These are phyloP conservation scores for Pseudonectria buxi DNA, from an alignment of 2,329 filamentous ascomycete species.

Conservation along the genomic window DNA sequence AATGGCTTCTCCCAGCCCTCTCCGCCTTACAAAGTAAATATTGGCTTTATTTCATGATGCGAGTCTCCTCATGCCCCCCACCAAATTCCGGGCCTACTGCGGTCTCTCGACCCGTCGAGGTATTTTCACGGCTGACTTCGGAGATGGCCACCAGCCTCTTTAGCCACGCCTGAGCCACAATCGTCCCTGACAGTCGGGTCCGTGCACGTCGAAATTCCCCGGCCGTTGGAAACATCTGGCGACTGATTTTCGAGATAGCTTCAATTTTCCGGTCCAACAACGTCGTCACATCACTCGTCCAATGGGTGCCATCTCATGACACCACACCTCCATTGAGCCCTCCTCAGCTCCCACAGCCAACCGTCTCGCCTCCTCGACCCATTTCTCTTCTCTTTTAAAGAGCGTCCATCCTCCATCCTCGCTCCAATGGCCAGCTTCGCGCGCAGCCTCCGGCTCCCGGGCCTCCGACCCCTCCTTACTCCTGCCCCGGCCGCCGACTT, in stretches of 20 bases:
- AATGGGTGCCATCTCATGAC: constrained; percentile 8
- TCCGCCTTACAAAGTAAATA: no score
- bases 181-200: constrained; percentile 1
- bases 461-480: constrained; percentile 17
- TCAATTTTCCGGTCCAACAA: constrained; percentile 8
- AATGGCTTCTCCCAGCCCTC: no score
- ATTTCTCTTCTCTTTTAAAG: no score
- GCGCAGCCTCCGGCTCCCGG: constrained; percentile 24
- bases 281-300: neutral
- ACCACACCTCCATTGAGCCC: constrained; percentile 2
- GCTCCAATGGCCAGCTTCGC: constrained; percentile 26
- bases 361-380: no score
- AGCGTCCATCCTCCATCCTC: neutral
- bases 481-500: constrained; percentile 15
- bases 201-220: constrained; percentile 10
- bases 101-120: no score
- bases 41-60: no score
- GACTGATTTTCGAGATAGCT: constrained; percentile 17
- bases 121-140: no score
- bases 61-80: no score
- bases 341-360: neutral
- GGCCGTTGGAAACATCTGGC: constrained; percentile 2
- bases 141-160: no score
- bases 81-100: no score
- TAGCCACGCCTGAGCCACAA: no score